Evolutionary conservation across 257 asterid species (phyloP).

Genomic region (Gardenia jasminoides): DNA sequence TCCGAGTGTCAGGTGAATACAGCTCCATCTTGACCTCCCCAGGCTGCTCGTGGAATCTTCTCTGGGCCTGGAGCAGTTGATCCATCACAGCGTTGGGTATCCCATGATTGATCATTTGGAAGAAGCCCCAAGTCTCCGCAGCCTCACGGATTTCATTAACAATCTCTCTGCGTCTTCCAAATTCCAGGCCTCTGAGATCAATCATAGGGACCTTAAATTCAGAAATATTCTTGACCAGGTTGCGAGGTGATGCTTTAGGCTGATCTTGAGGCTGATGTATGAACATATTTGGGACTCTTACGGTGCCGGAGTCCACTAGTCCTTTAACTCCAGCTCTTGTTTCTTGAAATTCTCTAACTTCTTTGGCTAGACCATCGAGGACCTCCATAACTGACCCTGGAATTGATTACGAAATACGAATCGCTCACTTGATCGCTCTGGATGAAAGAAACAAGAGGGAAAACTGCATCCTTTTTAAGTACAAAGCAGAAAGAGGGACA

Average conservation of each 20-base stretch:
- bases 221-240: background rate
- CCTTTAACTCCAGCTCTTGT: constrained; percentile 69
- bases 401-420: background rate
- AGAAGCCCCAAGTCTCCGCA: constrained; percentile 57
- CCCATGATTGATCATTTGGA: constrained; percentile 71
- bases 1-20: constrained; percentile 46
- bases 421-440: background rate
- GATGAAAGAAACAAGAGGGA: background rate
- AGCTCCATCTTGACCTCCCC: constrained; percentile 46
- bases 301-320: constrained; percentile 54
- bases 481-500: too few relatives aligned
- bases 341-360: constrained; percentile 49
- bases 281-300: constrained; percentile 49
- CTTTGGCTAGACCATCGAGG: constrained; percentile 42
- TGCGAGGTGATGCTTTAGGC: background rate
- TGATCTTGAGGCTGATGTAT: constrained; percentile 21
- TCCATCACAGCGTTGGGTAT: constrained; percentile 44
- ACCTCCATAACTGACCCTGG: background rate
- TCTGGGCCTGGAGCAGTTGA: constrained; percentile 31
- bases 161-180: constrained; percentile 20
- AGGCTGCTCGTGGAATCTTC: constrained; percentile 56
- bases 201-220: constrained; percentile 41
- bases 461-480: background rate
- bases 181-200: constrained; percentile 38
- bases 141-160: constrained; percentile 50